Percentiles rank a stretch among this genome's conserved stretches.
Conservation (phyloP, 2,329 filamentous ascomycete genomes). For the Tolypocladium amazonense region DNA sequence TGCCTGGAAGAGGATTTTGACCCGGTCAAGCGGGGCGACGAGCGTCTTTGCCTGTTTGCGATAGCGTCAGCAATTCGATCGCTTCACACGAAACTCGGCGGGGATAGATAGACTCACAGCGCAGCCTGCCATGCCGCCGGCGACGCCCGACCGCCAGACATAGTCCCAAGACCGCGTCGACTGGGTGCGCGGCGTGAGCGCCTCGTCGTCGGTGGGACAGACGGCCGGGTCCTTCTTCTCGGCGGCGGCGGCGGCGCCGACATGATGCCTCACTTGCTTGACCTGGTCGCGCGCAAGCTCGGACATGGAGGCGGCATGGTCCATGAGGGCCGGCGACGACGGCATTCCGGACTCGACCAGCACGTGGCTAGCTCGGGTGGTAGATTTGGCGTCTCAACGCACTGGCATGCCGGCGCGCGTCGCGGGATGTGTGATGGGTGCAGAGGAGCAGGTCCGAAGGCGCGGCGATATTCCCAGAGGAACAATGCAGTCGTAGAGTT, state of each 20-base stretch:
- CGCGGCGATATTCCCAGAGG: neutral
- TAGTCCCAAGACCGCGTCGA: slow-evolving; percentile 68
- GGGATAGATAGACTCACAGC: slow-evolving; percentile 49
- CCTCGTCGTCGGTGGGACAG: slow-evolving; percentile 40
- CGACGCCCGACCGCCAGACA: slow-evolving; percentile 69
- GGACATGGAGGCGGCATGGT: slow-evolving; percentile 46
- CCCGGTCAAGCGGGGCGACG: slow-evolving; percentile 89
- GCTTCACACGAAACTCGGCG: no score
- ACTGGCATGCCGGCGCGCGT: slow-evolving; percentile 4
- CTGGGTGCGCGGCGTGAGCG: slow-evolving; percentile 28
- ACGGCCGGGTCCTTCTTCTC: slow-evolving; percentile 26
- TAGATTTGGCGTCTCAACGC: slow-evolving; percentile 1
- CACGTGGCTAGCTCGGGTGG: neutral
- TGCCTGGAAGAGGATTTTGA: slow-evolving; percentile 97
- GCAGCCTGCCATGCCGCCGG: slow-evolving; percentile 84
- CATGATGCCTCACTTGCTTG: slow-evolving; percentile 18
- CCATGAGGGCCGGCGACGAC: slow-evolving; percentile 40
- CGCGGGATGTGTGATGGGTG: neutral
- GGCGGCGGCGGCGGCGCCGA: slow-evolving; percentile 6
- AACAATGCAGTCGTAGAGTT: neutral
- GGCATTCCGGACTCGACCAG: slow-evolving; percentile 34
- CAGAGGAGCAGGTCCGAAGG: neutral
- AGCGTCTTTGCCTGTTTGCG: slow-evolving; percentile 72
- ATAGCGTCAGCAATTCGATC: slow-evolving; percentile 2
- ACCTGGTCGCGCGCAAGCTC: slow-evolving; percentile 30